Evolutionary conservation across 2,329 filamentous ascomycete species (phyloP), one percentile per base, ranked within the genome.

Genomic region (Cladophialophora immunda): DNA sequence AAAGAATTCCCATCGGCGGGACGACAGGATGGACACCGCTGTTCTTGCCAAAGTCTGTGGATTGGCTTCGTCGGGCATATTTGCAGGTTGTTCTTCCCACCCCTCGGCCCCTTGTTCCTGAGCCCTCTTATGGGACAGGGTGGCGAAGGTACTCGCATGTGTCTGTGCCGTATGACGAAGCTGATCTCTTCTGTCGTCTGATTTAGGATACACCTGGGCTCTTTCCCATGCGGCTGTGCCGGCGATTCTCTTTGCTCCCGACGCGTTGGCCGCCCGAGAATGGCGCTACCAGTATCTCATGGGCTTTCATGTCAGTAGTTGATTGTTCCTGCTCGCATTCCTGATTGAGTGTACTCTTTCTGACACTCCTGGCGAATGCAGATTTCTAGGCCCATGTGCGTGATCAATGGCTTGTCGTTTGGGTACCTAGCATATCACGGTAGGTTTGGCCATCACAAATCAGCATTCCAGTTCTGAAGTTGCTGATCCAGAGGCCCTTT

Each of bases 11-110:
- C 4, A 41, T 17, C 17, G 17, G 11, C 25, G 2, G 38, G n/a
- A 58, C 50, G 30, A 27, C 30, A 56, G 2, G 15, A 67, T 67
- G 60, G 61, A 64, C 47, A 36, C 13, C 13, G 19, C 52, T 22
- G 73, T 78, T 27, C n/a, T 69, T 1, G 67, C 67, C 17, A 69
- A 69, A 58, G 60, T 67, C 25, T 45, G 55, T 15, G 67, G 64
- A 25, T 52, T 69, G 59, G 45, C 56, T 15, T 69, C 64, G 9
- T 58, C 64, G 9, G 67, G 64, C 2, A 55, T 69, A 11, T 67
- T 69, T 50, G 67, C 64, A 22, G 67, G 67, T 67, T 53, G 8
- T 34, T 1, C 19, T 60, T 7, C 19, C 19, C 17, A 41, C 22
- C 38, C 53, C 41, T 36, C 19, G 25, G 38, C 38, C 22, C 45